phyloP scores from a whole-genome alignment of 352 stramenopile species.

The Globisporangium cystogenes region DNA sequence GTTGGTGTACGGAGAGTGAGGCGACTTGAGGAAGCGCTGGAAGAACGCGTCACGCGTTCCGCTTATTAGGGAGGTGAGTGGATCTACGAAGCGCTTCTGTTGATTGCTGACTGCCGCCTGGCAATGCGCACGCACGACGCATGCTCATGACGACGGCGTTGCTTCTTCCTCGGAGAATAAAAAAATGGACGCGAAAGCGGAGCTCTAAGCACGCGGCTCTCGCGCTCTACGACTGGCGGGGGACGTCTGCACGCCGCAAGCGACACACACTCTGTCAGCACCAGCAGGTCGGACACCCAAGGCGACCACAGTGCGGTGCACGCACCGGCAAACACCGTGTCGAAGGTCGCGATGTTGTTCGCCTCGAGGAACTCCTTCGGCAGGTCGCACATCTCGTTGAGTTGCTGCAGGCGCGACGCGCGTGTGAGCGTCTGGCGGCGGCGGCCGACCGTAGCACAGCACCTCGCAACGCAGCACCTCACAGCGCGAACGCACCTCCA shows the following conservation, averaged over 20 bases:
- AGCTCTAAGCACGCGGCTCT: neutral
- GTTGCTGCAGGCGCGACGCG: constrained; percentile 26
- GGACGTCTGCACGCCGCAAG: constrained; percentile 5
- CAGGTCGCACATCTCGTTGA: constrained; percentile 83
- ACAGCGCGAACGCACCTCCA: constrained; percentile 37
- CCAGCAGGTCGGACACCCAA: neutral
- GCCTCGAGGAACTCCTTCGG: constrained; percentile 64
- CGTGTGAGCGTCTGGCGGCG: neutral
- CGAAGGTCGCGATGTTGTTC: constrained; percentile 73
- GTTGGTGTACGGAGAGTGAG: too few species aligned
- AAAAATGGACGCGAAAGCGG: neutral
- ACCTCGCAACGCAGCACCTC: neutral
- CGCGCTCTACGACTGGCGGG: constrained; percentile 10
- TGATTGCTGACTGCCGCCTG: neutral
- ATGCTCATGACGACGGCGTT: neutral
- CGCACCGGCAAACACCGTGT: constrained; percentile 67
- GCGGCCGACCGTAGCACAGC: neutral
- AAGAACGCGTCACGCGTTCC: neutral
- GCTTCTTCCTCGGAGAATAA: neutral
- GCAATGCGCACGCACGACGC: neutral
- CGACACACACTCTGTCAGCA: neutral
- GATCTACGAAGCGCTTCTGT: neutral
- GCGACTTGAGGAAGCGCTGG: neutral
- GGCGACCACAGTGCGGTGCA: neutral
- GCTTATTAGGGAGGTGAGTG: too few species aligned